Percentiles rank a stretch among this genome's conserved stretches.
Conservation (phyloP, 1,139 yeast genomes). For the Hansenula sp. region DNA sequence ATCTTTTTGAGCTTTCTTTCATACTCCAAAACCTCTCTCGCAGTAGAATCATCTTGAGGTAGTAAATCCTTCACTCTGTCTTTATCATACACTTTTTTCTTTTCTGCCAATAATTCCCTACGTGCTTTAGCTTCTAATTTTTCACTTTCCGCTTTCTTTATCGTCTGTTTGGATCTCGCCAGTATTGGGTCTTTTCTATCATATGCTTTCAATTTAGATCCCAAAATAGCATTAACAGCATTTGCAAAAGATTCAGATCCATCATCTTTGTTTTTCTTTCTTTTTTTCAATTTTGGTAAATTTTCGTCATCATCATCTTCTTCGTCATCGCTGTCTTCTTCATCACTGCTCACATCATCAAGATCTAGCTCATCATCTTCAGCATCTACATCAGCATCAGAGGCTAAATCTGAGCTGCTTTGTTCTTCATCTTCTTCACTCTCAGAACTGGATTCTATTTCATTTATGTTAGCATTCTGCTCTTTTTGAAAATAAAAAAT, state of each 20-base stretch:
- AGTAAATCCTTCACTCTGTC: conserved; percentile 64
- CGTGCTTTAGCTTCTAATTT: conserved; percentile 83
- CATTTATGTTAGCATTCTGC: no score
- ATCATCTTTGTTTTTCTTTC: conserved; percentile 56
- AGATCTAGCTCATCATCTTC: conserved; percentile 13
- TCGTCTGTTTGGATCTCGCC: conserved; percentile 64
- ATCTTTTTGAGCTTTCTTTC: conserved; percentile 74
- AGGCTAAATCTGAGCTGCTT: conserved; percentile 4
- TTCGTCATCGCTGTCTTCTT: conserved; percentile 21
- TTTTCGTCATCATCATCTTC: conserved; percentile 33
- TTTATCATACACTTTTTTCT: conserved; percentile 61
- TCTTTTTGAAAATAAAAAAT: not conserved
- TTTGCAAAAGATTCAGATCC: conserved; percentile 73
- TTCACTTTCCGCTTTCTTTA: conserved; percentile 74
- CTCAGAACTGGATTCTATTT: conserved; percentile 3
- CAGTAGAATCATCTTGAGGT: conserved; percentile 45
- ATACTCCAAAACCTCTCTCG: conserved; percentile 57
- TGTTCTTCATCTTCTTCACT: conserved; percentile 5
- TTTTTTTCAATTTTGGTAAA: conserved; percentile 42
- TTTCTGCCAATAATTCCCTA: conserved; percentile 64
- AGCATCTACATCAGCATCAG: conserved; percentile 15
- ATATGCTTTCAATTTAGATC: conserved; percentile 83
- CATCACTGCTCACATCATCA: conserved; percentile 9
- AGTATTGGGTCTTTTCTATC: conserved; percentile 86
- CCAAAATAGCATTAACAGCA: conserved; percentile 81